phyloP scores from a whole-genome alignment of 345 rosid species.

The Luvunga scandens region DNA sequence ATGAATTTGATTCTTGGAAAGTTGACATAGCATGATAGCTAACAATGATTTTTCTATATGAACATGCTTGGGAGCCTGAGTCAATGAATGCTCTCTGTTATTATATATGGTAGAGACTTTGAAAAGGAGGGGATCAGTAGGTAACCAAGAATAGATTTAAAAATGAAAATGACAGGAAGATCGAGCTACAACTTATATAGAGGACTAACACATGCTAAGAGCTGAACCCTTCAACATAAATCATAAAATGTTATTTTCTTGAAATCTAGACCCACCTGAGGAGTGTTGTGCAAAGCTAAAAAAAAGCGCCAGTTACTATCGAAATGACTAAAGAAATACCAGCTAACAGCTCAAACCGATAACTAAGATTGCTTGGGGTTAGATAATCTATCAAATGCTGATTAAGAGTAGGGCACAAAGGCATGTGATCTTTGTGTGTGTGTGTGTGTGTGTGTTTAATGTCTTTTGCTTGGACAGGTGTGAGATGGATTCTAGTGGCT shows the following conservation, averaged over 20 bases:
- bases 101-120: neutral
- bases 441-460: too few species aligned
- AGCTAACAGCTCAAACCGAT: neutral
- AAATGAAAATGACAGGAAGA: neutral
- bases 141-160: neutral
- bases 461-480: neutral
- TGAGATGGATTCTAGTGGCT: neutral
- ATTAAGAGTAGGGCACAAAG: neutral
- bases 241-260: neutral
- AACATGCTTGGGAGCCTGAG: neutral
- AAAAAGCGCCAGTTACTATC: neutral
- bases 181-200: neutral
- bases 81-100: neutral
- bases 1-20: neutral
- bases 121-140: neutral
- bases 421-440: neutral
- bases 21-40: neutral
- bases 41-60: neutral
- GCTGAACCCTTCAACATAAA: neutral
- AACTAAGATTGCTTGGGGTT: neutral
- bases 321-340: neutral
- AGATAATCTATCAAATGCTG: neutral
- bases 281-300: neutral
- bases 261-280: neutral
- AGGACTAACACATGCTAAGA: neutral